Conservation (phyloP, 306 rosid genomes). For the Hippophae rhamnoides region DNA sequence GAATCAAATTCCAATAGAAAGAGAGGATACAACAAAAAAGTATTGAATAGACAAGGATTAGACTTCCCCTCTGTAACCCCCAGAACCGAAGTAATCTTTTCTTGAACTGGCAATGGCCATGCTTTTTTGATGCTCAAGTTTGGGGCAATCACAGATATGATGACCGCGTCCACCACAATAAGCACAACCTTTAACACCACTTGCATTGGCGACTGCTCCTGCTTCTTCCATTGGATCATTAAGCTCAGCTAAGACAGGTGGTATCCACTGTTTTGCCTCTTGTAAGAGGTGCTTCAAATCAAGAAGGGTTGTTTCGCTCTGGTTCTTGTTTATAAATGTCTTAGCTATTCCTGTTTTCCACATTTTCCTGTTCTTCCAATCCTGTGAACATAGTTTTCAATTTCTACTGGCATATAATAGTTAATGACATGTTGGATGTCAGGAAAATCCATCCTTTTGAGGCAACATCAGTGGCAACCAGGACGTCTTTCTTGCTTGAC, state of each 20-base stretch:
- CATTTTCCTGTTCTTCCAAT: conserved; percentile 93
- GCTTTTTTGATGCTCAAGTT: conserved; percentile 81
- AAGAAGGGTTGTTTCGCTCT: conserved; percentile 85
- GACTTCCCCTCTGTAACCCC: conserved; percentile 87
- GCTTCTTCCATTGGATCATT: conserved; percentile 85
- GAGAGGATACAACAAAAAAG: not conserved
- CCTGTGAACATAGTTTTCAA: conserved; percentile 93
- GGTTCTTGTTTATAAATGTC: conserved; percentile 87
- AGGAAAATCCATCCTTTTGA: conserved; percentile 94
- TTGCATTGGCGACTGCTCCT: conserved; percentile 51
- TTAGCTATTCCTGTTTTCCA: conserved; percentile 94
- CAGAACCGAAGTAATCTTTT: conserved; percentile 84
- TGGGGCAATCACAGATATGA: conserved; percentile 78
- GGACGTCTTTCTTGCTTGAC: conserved; percentile 78
- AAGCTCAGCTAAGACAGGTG: conserved; percentile 83
- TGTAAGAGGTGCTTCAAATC: conserved; percentile 91
- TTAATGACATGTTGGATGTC: conserved; percentile 92
- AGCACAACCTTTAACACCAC: conserved; percentile 91
- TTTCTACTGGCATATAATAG: conserved; percentile 94
- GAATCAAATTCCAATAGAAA: not conserved
- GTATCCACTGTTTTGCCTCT: conserved; percentile 96
- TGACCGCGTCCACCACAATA: conserved; percentile 97
- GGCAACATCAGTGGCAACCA: conserved; percentile 95
- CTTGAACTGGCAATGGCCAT: conserved; percentile 64
- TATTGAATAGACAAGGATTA: conserved; percentile 18